A percentile compares a stretch with the other conserved stretches of the same genome.
phyloP scores from a whole-genome alignment of 371 early-diverging fungal species.

The Mucor circinelloides region DNA sequence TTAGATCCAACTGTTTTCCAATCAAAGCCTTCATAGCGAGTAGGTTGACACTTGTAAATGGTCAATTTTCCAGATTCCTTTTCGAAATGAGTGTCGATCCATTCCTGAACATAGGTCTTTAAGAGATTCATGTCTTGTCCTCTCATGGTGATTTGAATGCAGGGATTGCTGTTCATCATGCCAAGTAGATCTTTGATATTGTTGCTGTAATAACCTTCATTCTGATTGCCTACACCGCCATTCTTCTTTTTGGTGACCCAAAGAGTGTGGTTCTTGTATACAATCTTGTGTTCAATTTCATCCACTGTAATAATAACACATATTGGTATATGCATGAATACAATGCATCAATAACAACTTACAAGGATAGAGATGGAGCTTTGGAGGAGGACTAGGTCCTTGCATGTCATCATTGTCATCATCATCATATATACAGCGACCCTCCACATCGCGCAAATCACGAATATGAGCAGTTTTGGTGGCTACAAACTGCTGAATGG shows the following conservation, averaged over 20 bases:
- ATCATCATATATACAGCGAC: slow-evolving; percentile 17
- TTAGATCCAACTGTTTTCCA: slow-evolving; percentile 30
- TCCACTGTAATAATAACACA: neutral
- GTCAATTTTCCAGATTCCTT: slow-evolving; percentile 33
- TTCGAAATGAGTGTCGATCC: slow-evolving; percentile 34
- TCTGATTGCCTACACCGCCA: neutral
- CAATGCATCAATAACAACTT: neutral
- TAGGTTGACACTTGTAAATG: slow-evolving; percentile 31
- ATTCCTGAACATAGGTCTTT: slow-evolving; percentile 37
- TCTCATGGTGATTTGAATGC: slow-evolving; percentile 30
- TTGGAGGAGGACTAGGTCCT: slow-evolving; percentile 19
- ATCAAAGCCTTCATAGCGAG: slow-evolving; percentile 26
- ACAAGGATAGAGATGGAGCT: slow-evolving; percentile 36
- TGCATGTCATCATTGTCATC: slow-evolving; percentile 11
- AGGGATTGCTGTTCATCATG: slow-evolving; percentile 22
- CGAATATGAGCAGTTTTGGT: slow-evolving; percentile 7
- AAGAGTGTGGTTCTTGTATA: slow-evolving; percentile 33
- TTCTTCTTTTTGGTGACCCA: slow-evolving; percentile 31
- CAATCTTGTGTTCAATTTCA: slow-evolving; percentile 20
- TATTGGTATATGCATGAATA: neutral
- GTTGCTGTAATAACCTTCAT: slow-evolving; percentile 5
- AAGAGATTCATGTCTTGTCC: slow-evolving; percentile 23
- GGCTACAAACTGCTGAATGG: slow-evolving; percentile 23
- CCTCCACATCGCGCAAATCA: slow-evolving; percentile 10
- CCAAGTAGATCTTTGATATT: slow-evolving; percentile 24